Base-by-base conservation (phyloP, 2,329 filamentous ascomycete genomes). In the Sporothrix sp. region DNA sequence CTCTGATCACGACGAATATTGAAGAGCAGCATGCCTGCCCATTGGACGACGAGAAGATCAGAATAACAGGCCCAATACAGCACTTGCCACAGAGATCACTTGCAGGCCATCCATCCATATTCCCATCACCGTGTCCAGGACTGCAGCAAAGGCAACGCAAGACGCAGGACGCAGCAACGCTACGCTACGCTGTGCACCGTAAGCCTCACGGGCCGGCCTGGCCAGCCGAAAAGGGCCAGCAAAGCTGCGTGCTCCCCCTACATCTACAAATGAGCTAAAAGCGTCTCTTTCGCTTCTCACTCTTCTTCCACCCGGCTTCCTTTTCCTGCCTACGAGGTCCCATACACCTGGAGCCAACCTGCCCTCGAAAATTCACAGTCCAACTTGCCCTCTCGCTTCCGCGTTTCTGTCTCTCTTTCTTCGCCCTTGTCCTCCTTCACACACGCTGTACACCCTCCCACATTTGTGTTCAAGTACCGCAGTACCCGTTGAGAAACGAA, bases 1-100 rank as follows among this genome's bases (percentile, higher is more conserved):
- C 18, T 5, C 4, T 13, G 6, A 39, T 7, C 7, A 23, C 18
- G 36, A 36, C 14, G 7, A n/a, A 33, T 20, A 16, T 7, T 13
- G 36, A n/a, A 48, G 35, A 37, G 28, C 18, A 37, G 14, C n/a
- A n/a, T n/a, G n/a, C 36, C 40, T 39, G 42, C 44, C 42, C 38
- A 3, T 20, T 6, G 25, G 25, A 36, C 27, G 38, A 36, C 44
- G 43, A 30, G 30, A 14, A 36, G 14, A 13, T 48, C 10, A 20
- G 40, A 38, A n/a, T n/a, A n/a, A n/a, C n/a, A n/a, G n/a, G n/a
- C n/a, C n/a, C n/a, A n/a, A n/a, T n/a, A n/a, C n/a, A n/a, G n/a
- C n/a, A n/a, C n/a, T n/a, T n/a, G n/a, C n/a, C n/a, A n/a, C n/a
- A n/a, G n/a, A n/a, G n/a, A n/a, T n/a, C n/a, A n/a, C n/a, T n/a